A percentile compares a stretch with the other conserved stretches of the same genome.
Conservation (phyloP, 164 flowering plant genomes). For the Vitis labrusca region DNA sequence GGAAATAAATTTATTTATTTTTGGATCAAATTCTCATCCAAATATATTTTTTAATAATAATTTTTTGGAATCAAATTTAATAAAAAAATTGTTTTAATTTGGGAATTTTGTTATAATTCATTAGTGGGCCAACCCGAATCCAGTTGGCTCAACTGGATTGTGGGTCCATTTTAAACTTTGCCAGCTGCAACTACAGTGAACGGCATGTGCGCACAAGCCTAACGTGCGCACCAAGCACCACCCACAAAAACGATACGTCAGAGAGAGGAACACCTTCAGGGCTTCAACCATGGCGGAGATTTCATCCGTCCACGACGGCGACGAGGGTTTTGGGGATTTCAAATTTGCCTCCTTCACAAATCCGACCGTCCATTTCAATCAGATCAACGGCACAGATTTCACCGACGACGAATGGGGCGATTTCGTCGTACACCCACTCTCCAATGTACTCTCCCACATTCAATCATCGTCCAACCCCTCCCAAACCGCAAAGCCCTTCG, state of each 20-base stretch:
- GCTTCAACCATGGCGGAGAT: conserved; percentile 39
- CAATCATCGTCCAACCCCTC: conserved; percentile 13
- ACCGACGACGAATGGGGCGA: conserved; percentile 75
- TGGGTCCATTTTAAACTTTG: too few species aligned
- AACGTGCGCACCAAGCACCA: background rate
- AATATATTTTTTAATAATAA: too few species aligned
- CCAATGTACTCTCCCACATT: conserved; percentile 9
- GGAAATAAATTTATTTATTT: too few species aligned
- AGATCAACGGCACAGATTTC: conserved; percentile 7
- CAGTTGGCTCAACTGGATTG: too few species aligned
- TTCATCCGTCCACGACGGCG: conserved; percentile 44
- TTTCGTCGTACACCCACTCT: conserved; percentile 36
- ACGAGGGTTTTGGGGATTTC: conserved; percentile 75
- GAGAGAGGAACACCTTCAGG: background rate
- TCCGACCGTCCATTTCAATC: conserved; percentile 5
- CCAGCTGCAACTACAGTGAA: too few species aligned
- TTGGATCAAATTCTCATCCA: too few species aligned
- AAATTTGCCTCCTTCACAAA: conserved; percentile 39
- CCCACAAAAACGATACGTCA: background rate
- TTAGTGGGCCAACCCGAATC: too few species aligned
- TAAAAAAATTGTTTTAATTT: too few species aligned
- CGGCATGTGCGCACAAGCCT: background rate
- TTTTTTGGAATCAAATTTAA: too few species aligned
- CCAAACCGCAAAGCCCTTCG: conserved; percentile 7
- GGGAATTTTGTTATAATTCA: too few species aligned